Conservation (phyloP, 2,329 filamentous ascomycete species). For the Penicillium psychrosexuale region DNA sequence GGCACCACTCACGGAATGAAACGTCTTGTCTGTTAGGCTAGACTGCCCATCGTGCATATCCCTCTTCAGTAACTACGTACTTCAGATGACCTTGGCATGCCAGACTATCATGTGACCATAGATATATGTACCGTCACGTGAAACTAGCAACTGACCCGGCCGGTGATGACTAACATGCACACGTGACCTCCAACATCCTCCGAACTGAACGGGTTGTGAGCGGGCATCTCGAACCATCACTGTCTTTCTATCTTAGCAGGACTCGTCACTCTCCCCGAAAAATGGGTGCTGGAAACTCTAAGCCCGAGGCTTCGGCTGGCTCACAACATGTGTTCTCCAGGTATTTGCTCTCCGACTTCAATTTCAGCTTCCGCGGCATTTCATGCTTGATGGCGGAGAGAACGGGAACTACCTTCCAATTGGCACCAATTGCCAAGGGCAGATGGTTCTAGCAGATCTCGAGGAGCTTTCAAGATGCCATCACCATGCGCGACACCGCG, state of each 20-base stretch:
- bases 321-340: conserved; percentile 61
- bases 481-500: neutral
- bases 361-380: conserved; percentile 7
- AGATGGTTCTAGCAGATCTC: neutral
- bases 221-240: conserved; percentile 7
- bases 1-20: no score
- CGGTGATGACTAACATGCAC: neutral
- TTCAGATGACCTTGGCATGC: no score
- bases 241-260: conserved; percentile 6
- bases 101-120: no score
- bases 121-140: no score
- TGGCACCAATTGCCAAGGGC: conserved; percentile 4
- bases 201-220: conserved; percentile 10
- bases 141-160: neutral
- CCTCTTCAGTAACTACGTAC: no score
- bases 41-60: no score
- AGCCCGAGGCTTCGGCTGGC: conserved; percentile 51
- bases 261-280: conserved; percentile 3
- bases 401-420: conserved; percentile 12
- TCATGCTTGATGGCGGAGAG: neutral
- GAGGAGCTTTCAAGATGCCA: neutral
- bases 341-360: conserved; percentile 36
- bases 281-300: conserved; percentile 64
- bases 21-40: no score
- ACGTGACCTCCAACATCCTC: conserved; percentile 12